Percentiles rank a stretch among this genome's conserved stretches.
Evolutionary conservation across 495 filamentous ascomycete genomes (phyloP).

Genomic region (Daldinia loculata): DNA sequence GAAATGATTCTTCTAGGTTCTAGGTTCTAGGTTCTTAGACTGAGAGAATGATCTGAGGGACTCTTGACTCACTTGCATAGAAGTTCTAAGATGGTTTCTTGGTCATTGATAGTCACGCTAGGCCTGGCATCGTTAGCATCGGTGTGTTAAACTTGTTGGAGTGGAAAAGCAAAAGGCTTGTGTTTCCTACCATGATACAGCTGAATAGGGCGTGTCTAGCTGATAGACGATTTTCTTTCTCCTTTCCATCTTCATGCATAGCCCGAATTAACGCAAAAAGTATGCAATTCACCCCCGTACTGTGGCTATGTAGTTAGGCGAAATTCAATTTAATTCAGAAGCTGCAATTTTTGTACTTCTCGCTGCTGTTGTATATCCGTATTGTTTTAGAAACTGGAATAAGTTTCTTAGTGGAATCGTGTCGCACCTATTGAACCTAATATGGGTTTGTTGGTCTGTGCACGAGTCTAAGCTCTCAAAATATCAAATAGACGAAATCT

Average conservation of each 20-base stretch:
- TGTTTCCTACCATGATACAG: slow-evolving; percentile 47
- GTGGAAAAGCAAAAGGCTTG: not conserved
- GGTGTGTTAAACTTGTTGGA: not conserved
- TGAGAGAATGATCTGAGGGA: not conserved
- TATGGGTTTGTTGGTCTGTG: not conserved
- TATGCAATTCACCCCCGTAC: not conserved
- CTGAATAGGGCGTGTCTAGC: slow-evolving; percentile 54
- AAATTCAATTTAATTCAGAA: too few relatives aligned
- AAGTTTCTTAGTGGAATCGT: not conserved
- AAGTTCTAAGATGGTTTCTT: slow-evolving; percentile 64
- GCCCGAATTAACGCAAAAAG: not conserved
- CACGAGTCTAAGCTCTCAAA: not conserved
- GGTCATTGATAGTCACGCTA: slow-evolving; percentile 54
- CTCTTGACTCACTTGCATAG: slow-evolving; percentile 59
- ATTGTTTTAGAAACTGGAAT: too few relatives aligned
- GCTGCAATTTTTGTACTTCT: not conserved
- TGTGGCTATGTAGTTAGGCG: too few relatives aligned
- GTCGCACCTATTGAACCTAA: not conserved
- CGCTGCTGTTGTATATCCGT: not conserved
- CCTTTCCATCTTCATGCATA: slow-evolving; percentile 40
- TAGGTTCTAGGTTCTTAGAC: not conserved
- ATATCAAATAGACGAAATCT: not conserved
- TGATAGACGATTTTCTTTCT: slow-evolving; percentile 54
- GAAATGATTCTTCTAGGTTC: not conserved
- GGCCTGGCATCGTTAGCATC: slow-evolving; percentile 53